Percentiles rank a stretch among this genome's conserved stretches.
These are phyloP conservation scores for Lactarius tabidus DNA, from an alignment of 768 basidiomycete genomes.

Conservation along the genomic window DNA sequence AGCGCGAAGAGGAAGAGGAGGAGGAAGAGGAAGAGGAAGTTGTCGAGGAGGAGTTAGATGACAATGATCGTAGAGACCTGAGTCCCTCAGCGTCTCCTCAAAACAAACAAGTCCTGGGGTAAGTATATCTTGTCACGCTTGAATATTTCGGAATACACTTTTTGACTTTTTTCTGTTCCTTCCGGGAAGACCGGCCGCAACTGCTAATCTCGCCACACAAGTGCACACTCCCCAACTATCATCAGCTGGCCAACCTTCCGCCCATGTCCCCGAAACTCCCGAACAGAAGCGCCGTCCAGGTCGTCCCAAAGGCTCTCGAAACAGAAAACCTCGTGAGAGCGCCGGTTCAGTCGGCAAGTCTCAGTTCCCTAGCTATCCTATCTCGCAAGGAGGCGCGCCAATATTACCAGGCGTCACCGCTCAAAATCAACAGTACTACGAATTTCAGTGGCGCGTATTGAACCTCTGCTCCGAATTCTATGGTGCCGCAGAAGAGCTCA, in stretches of 20 bases:
- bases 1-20: slow-evolving; percentile 57
- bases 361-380: slow-evolving; percentile 31
- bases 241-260: slow-evolving; percentile 23
- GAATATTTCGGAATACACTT: slow-evolving; percentile 20
- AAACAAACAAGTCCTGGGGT: slow-evolving; percentile 32
- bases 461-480: slow-evolving; percentile 85
- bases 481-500: slow-evolving; percentile 77
- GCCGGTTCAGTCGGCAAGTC: slow-evolving; percentile 41
- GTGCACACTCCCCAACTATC: slow-evolving; percentile 10
- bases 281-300: slow-evolving; percentile 70
- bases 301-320: slow-evolving; percentile 77
- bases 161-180: slow-evolving; percentile 19
- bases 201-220: slow-evolving; percentile 20
- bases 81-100: slow-evolving; percentile 34
- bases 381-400: slow-evolving; percentile 29
- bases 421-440: slow-evolving; percentile 75
- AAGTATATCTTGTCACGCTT: slow-evolving; percentile 28
- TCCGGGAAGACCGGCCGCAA: slow-evolving; percentile 29
- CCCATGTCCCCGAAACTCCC: slow-evolving; percentile 32
- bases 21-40: slow-evolving; percentile 75
- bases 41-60: slow-evolving; percentile 61
- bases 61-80: slow-evolving; percentile 30
- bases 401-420: slow-evolving; percentile 44
- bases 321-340: slow-evolving; percentile 47
- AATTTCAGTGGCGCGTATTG: slow-evolving; percentile 81